A percentile compares a stretch with the other conserved stretches of the same genome.
Conservation (phyloP, 2,329 filamentous ascomycete genomes). For the Colletotrichum limetticola region DNA sequence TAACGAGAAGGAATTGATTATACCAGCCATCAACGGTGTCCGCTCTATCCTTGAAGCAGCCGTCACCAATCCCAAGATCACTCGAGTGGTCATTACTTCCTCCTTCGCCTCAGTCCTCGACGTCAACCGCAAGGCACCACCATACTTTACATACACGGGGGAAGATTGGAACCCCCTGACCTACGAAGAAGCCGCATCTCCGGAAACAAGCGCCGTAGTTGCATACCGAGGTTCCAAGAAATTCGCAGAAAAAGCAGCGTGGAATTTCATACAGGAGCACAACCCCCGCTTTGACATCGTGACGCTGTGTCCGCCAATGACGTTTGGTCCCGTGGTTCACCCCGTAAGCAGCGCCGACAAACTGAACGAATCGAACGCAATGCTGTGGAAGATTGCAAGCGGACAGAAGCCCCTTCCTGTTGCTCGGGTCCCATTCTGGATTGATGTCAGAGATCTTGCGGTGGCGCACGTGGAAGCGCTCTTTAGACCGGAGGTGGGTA, state of each 20-base stretch:
- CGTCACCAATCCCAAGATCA: slow-evolving; percentile 38
- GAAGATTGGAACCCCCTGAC: slow-evolving; percentile 69
- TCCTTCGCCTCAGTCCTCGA: slow-evolving; percentile 76
- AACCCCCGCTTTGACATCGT: slow-evolving; percentile 54
- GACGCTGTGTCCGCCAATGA: slow-evolving; percentile 56
- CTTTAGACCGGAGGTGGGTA: slow-evolving; percentile 46
- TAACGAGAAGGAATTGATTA: slow-evolving; percentile 56
- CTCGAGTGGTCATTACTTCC: slow-evolving; percentile 66
- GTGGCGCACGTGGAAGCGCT: slow-evolving; percentile 55
- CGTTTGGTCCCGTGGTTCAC: slow-evolving; percentile 55
- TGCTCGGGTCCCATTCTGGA: slow-evolving; percentile 53
- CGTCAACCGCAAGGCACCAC: slow-evolving; percentile 54
- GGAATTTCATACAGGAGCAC: slow-evolving; percentile 47
- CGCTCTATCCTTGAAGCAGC: slow-evolving; percentile 51
- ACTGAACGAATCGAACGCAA: slow-evolving; percentile 55
- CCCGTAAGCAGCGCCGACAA: slow-evolving; percentile 46
- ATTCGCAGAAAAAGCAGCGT: slow-evolving; percentile 47
- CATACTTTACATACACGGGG: slow-evolving; percentile 63
- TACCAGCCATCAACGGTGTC: slow-evolving; percentile 58
- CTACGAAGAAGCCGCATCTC: slow-evolving; percentile 56
- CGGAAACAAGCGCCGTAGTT: slow-evolving; percentile 50
- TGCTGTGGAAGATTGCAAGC: slow-evolving; percentile 52
- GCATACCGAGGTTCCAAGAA: slow-evolving; percentile 49
- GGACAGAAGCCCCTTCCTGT: slow-evolving; percentile 50
- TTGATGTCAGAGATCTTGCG: slow-evolving; percentile 59